A percentile compares a stretch with the other conserved stretches of the same genome.
Conservation (phyloP, 2,329 filamentous ascomycete species). For the Ilyonectria mors-panacis region DNA sequence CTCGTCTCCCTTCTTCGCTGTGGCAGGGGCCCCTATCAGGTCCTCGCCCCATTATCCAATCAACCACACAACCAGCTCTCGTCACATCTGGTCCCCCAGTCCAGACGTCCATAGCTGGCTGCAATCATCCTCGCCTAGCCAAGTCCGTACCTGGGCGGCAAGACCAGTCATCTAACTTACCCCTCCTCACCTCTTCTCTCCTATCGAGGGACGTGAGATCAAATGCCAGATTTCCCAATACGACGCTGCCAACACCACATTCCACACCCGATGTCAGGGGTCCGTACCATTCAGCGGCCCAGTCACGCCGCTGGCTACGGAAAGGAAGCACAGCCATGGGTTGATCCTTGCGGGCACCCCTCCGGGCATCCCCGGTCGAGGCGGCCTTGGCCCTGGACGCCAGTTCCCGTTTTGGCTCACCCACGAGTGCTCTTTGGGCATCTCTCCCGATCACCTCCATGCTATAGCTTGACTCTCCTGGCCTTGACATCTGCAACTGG, state of each 20-base stretch:
- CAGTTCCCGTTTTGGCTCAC: slow-evolving; percentile 36
- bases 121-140: not conserved
- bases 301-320: slow-evolving; percentile 19
- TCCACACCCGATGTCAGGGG: slow-evolving; percentile 31
- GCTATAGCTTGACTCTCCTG: slow-evolving; percentile 17
- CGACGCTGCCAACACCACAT: slow-evolving; percentile 34
- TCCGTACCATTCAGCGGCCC: slow-evolving; percentile 30
- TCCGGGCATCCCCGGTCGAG: slow-evolving; percentile 17
- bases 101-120: not conserved
- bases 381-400: slow-evolving; percentile 29
- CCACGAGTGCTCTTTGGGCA: slow-evolving; percentile 37
- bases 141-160: not conserved
- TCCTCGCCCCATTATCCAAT: slow-evolving; percentile 12
- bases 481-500: slow-evolving; percentile 25
- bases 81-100: slow-evolving; percentile 3
- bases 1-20: slow-evolving; percentile 8
- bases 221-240: slow-evolving; percentile 45
- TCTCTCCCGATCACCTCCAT: slow-evolving; percentile 35
- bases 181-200: slow-evolving; percentile 14
- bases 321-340: slow-evolving; percentile 29
- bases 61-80: slow-evolving; percentile 18
- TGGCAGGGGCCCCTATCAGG: slow-evolving; percentile 20
- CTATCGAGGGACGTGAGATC: slow-evolving; percentile 36
- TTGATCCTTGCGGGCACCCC: slow-evolving; percentile 24
- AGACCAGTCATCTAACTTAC: not conserved